Evolutionary conservation across 495 filamentous ascomycete genomes (phyloP).

Genomic region (Talaromyces liani): DNA sequence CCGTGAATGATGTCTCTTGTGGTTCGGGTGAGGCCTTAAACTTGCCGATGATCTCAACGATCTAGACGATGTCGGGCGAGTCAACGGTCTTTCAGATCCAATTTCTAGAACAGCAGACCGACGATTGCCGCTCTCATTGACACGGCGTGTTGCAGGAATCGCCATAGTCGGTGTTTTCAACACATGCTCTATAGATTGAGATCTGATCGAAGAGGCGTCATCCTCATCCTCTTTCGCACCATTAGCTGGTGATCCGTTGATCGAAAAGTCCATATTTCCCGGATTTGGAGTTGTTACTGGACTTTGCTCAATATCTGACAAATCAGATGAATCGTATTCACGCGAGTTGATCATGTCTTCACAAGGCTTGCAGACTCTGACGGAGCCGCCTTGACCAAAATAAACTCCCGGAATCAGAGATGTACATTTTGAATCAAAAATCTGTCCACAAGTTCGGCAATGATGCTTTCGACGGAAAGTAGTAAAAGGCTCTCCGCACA

Average conservation of each 20-base stretch:
- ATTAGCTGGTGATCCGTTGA: neutral
- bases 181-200: constrained; percentile 40
- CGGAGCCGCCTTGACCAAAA: constrained; percentile 79
- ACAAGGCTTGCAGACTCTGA: constrained; percentile 94
- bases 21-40: constrained; percentile 57
- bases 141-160: constrained; percentile 77
- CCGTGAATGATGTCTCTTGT: constrained; percentile 80
- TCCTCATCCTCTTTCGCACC: constrained; percentile 27
- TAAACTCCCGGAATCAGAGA: constrained; percentile 73
- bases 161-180: constrained; percentile 62
- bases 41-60: constrained; percentile 75
- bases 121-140: constrained; percentile 71
- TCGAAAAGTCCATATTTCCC: constrained; percentile 15
- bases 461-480: constrained; percentile 96
- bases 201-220: constrained; percentile 36
- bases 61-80: constrained; percentile 80
- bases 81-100: constrained; percentile 61
- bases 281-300: constrained; percentile 29
- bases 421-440: constrained; percentile 96
- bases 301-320: constrained; percentile 66
- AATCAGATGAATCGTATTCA: constrained; percentile 85
- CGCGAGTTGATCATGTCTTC: constrained; percentile 84
- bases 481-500: constrained; percentile 81
- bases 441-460: constrained; percentile 86
- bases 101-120: constrained; percentile 90